Evolutionary conservation across 129 eudicot species (phyloP), one percentile per base, ranked within the genome.

Genomic region (Kitagawia praeruptora): DNA sequence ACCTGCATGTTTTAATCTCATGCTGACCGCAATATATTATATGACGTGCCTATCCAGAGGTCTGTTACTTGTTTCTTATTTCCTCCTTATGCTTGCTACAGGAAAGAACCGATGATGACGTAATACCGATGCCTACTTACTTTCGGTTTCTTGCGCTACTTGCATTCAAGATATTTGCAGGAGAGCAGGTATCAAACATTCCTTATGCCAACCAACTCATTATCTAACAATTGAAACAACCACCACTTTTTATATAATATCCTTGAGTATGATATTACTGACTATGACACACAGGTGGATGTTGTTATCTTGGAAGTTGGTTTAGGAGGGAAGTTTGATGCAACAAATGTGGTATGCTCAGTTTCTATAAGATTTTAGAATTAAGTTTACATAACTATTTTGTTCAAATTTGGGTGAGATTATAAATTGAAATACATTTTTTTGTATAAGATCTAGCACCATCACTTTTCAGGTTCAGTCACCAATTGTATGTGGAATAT

Each of bases 241-340:
- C 28, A 61, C 5, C 15, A 61, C 37, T n/a, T 66, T 37, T 34
- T 39, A 37, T 38, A 61, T 61, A 6, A 39, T 63, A 8, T 58
- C 31, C 34, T 41, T 27, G 25, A 12, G 38, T 21, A 66, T 63
- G 10, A 28, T 0, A 46, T 25, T 28, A 19, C 56, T 15, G 4
- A 28, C n/a, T 49, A 70, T 72, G 54, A 31, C 79, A 31, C 79
- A 77, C 97, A 94, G 98, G 98, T 94, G 64, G 97, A 94, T 84
- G 98, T 88, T 64, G 93, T 91, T 78, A 87, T 94, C 81, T 78
- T 94, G 89, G 98, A 94, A 85, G 98, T 91, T 82, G 98, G 98
- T 25, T 82, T 94, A 82, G 98, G 98, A 27, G 98, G 98, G 82
- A 89, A 76, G 77, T 91, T 75, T 88, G 98, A 94, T 83, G 96